Conservation (phyloP, 2,329 filamentous ascomycete genomes). For the Dothideomycetes sp. region DNA sequence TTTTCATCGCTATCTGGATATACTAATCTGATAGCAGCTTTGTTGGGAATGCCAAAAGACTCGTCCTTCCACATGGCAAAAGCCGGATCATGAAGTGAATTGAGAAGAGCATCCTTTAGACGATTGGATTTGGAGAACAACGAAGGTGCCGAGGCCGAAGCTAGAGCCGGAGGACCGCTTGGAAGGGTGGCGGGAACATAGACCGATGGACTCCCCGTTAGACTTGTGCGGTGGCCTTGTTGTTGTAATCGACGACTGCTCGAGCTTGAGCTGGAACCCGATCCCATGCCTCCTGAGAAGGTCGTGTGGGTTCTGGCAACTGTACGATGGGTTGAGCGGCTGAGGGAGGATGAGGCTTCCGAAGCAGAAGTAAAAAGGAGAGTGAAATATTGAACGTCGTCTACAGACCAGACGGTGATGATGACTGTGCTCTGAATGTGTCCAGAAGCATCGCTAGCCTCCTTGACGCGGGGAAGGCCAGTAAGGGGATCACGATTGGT, state of each 20-base stretch:
- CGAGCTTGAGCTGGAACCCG: slow-evolving; percentile 28
- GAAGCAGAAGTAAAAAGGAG: slow-evolving; percentile 60
- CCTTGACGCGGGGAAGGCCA: slow-evolving; percentile 27
- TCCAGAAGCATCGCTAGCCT: slow-evolving; percentile 1
- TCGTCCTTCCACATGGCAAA: slow-evolving; percentile 76
- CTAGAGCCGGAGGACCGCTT: slow-evolving; percentile 21
- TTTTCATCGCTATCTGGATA: slow-evolving; percentile 29
- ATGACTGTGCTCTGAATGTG: slow-evolving; percentile 63
- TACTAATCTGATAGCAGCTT: slow-evolving; percentile 43
- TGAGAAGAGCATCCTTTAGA: slow-evolving; percentile 69
- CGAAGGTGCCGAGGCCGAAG: slow-evolving; percentile 44
- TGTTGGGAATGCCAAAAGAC: slow-evolving; percentile 64
- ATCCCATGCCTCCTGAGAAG: slow-evolving; percentile 30
- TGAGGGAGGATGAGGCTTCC: slow-evolving; percentile 10
- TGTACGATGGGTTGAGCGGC: slow-evolving; percentile 24
- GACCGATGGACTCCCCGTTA: slow-evolving; percentile 9
- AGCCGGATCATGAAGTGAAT: slow-evolving; percentile 65
- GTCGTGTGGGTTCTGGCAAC: slow-evolving; percentile 34
- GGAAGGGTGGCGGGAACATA: slow-evolving; percentile 19
- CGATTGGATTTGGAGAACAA: slow-evolving; percentile 63
- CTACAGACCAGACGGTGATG: slow-evolving; percentile 63
- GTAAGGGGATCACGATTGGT: slow-evolving; percentile 33
- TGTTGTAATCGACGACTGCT: slow-evolving; percentile 15
- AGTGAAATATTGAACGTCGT: slow-evolving; percentile 60
- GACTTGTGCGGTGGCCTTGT: slow-evolving; percentile 7